These are phyloP conservation scores for Metarhizium robertsii DNA, from an alignment of 2,329 filamentous ascomycete species.

Conservation along the genomic window DNA sequence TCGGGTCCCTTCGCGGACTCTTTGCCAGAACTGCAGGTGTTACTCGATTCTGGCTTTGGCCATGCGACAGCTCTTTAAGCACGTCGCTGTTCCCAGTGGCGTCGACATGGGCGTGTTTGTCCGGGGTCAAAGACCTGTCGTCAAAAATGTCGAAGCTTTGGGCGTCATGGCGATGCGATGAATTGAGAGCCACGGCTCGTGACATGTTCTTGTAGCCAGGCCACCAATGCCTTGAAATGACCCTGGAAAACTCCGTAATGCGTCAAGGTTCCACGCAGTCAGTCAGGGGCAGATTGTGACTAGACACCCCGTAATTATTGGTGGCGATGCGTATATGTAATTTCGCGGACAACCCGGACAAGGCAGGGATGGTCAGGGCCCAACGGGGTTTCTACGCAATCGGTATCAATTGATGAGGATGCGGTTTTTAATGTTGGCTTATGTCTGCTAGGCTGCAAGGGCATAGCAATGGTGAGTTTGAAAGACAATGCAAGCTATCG, in stretches of 20 bases:
- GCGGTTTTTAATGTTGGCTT: neutral
- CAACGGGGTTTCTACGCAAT: neutral
- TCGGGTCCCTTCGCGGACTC: neutral
- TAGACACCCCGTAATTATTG: neutral
- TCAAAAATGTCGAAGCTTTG: conserved; percentile 4
- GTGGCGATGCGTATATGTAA: neutral
- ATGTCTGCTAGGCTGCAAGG: neutral
- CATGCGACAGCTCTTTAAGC: conserved; percentile 6
- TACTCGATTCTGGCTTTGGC: conserved; percentile 1
- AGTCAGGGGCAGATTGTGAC: conserved; percentile 1
- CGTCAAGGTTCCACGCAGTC: neutral
- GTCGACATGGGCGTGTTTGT: neutral
- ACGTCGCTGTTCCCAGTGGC: neutral
- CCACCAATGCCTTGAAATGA: neutral
- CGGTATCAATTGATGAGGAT: neutral
- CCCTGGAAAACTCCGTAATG: neutral
- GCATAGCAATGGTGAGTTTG: neutral
- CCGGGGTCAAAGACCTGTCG: neutral
- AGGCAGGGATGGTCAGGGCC: neutral
- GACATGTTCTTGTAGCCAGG: neutral
- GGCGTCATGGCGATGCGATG: neutral
- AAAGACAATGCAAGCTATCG: neutral
- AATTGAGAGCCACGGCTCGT: neutral
- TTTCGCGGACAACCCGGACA: conserved; percentile 2
- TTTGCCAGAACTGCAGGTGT: neutral